Base-by-base conservation (phyloP, 164 flowering plant genomes). In the Houttuynia cordata region DNA sequence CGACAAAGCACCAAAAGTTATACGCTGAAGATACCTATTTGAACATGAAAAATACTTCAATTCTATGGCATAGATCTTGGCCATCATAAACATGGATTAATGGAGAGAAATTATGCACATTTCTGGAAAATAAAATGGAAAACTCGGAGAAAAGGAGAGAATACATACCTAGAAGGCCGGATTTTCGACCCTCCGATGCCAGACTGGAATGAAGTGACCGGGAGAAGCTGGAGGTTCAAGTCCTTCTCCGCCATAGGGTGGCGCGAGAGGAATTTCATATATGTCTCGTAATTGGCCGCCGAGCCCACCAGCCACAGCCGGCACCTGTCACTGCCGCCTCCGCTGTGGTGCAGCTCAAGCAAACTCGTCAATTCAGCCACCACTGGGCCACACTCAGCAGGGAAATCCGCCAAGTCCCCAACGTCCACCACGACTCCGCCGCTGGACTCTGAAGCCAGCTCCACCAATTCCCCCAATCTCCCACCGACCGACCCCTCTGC, bases 221-320 rank as follows among this genome's bases (percentile, higher is more conserved):
- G 88, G 57, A 94, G 68, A 70, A 83, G 73, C 69, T 86, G 87
- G 69, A 88, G 58, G 59, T 91, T 89, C 96, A 91, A 88, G 22
- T 94, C 97, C 62, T 84, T 85, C 58, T 86, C 96, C 51, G 80
- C 70, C 1, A 84, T 77, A 0, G 97, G 95, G 74, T 78, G 84
- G 54, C 67, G 74, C 21, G 60, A 68, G 53, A 82, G 57, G 60
- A 88, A 80, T 75, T 79, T 82, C 76, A 74, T 71, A 64, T 83
- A 91, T 19, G 67, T 75, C 79, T 91, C 95, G 34, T 86, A 77
- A 50, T 65, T 79, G 14, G 78, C 71, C 0, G 81, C 80, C 0
- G 79, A 62, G 10, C 95, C 95, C 22, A 87, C 78, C 59, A 94
- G 57, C 92, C 97, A 83, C 53, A 94, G 56, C 49, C 72, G 83